Base-by-base conservation (phyloP, 106 monocot species). In the Iris macrosiphon region DNA sequence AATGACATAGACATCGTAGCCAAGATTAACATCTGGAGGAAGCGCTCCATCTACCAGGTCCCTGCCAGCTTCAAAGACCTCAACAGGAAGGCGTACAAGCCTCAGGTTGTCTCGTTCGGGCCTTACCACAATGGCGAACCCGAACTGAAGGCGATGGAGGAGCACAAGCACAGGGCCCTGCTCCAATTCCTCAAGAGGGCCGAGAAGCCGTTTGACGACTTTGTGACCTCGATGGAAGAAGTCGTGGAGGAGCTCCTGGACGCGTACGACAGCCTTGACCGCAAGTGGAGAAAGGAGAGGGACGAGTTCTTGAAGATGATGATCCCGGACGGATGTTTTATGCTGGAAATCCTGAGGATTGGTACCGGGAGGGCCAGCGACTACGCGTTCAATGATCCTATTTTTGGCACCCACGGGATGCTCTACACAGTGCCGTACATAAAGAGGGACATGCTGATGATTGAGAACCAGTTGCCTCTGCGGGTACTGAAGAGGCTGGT, bases 391-490 rank as follows among this genome's bases (percentile, higher is more conserved):
- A 86, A 83, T 34, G 95, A 96, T 40, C 95, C 95, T 27, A 70
- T 96, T 7, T 96, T 96, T 42, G 90, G 95, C 64, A 24, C 35
- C n/a, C 95, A 96, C 30, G 89, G 95, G 2, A 66, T 80, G 65
- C 51, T 86, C 31, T 66, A 86, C 54, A 72, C 43, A 1, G 61
- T 77, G 31, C 82, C 82, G 4, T 86, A 79, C 59, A 86, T 86
- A 22, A 77, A 70, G 68, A 68, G 89, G n/a, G 95, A 96, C 51
- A 89, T 86, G 95, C 62, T 96, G 24, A 74, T 86, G 74, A 20
- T 96, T 6, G 95, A 96, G 77, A 96, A 96, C 69, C 95, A 96
- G 60, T 57, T 89, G 25, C 95, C 95, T 7, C 50, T 96, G 38
- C 52, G 77, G 6, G 79, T 77, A 18, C 64, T 96, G 7, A 62